These are phyloP conservation scores for Aspergillus ustus DNA, from an alignment of 2,329 filamentous ascomycete species.

Conservation along the genomic window DNA sequence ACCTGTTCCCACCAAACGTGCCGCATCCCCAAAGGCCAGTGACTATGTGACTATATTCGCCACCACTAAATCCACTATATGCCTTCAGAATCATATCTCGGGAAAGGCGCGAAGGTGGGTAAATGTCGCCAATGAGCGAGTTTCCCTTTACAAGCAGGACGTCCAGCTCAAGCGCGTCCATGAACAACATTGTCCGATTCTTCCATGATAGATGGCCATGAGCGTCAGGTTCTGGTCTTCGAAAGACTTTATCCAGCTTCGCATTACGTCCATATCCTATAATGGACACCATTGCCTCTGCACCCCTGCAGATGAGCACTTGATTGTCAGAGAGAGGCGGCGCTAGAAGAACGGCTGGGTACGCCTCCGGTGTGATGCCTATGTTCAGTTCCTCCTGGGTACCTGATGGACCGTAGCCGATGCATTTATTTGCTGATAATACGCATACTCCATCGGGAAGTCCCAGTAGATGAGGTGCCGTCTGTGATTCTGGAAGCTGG, in stretches of 20 bases:
- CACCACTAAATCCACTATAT: background rate
- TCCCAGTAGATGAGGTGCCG: background rate
- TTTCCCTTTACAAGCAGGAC: constrained; percentile 2
- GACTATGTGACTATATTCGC: constrained; percentile 5
- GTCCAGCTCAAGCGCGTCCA: constrained; percentile 6
- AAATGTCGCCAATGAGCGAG: constrained; percentile 4
- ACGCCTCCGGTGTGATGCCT: background rate
- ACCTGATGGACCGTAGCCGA: constrained; percentile 6
- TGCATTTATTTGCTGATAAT: constrained; percentile 6
- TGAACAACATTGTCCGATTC: constrained; percentile 8
- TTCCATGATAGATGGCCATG: background rate
- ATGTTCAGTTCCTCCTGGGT: constrained; percentile 7
- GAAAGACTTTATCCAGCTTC: background rate
- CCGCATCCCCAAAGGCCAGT: constrained; percentile 5
- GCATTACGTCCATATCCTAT: constrained; percentile 4
- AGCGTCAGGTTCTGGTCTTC: background rate
- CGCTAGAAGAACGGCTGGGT: constrained; percentile 1
- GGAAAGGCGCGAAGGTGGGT: background rate
- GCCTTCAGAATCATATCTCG: constrained; percentile 6
- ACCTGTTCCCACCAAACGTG: constrained; percentile 6
- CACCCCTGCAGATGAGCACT: constrained; percentile 5
- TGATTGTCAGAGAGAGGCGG: constrained; percentile 4
- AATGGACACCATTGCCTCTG: constrained; percentile 5
- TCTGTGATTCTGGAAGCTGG: constrained; percentile 2
- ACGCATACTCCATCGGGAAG: constrained; percentile 3